Base-by-base conservation (phyloP, 1,284 basidiomycete species). In the Stygiomarasmius scandens region DNA sequence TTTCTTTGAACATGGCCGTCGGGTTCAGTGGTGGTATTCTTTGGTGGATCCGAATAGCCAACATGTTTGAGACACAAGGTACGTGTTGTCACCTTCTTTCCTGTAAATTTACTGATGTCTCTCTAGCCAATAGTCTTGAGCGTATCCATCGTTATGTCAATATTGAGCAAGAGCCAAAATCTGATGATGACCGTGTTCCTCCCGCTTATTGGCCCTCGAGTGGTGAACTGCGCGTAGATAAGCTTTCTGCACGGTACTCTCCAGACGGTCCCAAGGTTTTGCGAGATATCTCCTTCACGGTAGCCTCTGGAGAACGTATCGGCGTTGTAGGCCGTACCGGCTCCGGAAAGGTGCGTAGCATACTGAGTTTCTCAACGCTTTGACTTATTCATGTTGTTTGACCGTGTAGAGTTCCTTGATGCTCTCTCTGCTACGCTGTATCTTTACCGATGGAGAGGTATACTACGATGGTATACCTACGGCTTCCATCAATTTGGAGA, bases 131-230 rank as follows among this genome's bases (percentile, higher is more conserved):
- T 57, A 87, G 86, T 66, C 75, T 93, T 60, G 90, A 93, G 67
- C 82, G 92, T 29, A 87, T 93, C 53, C 81, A 89, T 64, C 82
- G 82, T 27, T 93, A 86, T 65, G 66, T 85, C 25, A 68, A 72
- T 19, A 84, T 86, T 56, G 83, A 84, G 51, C 82, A 85, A 62
- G 86, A 87, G 64, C 77, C 77, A 1, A 69, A 72, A 43, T 64
- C 73, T 1, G 70, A 69, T 1, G 62, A 68, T 8, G 64, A 67
- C 24, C 76, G 77, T 10, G 65, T 75, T 43, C 85, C 85, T 9
- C 82, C 86, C 1, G 85, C 85, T 0, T 81, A 84, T 55, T 87
- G 86, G 85, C 86, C 85, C 0, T 74, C 84, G 0, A 83, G 80
- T 19, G 85, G 86, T 2, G 69, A 76, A 38, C 71, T 87, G 49